A percentile compares a stretch with the other conserved stretches of the same genome.
Evolutionary conservation across 495 filamentous ascomycete species (phyloP).

Genomic region (Annulohypoxylon stygium): DNA sequence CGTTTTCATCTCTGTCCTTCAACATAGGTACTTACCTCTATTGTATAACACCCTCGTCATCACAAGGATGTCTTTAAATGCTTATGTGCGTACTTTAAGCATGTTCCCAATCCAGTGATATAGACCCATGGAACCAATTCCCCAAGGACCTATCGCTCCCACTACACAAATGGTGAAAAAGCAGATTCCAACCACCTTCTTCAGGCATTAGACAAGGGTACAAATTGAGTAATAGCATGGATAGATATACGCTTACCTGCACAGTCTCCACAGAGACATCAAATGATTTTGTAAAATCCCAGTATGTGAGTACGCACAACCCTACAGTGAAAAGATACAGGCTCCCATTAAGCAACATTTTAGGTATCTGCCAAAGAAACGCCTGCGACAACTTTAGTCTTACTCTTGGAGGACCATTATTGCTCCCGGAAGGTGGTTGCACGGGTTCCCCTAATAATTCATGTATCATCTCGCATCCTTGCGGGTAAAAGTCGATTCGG

Average conservation of each 20-base stretch:
- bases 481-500: not conserved
- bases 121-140: constrained; percentile 1
- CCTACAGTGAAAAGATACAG: not conserved
- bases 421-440: not conserved
- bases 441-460: not conserved
- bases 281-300: constrained; percentile 16
- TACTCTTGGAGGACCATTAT: not conserved
- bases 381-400: not conserved
- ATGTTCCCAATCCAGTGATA: constrained; percentile 19
- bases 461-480: not conserved
- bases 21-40: too few species aligned
- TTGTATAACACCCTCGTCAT: too few species aligned
- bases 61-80: too few species aligned
- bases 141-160: not conserved
- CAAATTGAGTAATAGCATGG: too few species aligned
- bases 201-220: not conserved
- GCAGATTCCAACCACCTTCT: not conserved
- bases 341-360: constrained; percentile 2
- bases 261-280: constrained; percentile 12
- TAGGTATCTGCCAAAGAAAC: not conserved
- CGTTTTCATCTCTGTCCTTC: too few species aligned
- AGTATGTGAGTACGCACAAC: not conserved
- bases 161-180: constrained; percentile 1
- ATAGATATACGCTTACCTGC: not conserved
- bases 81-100: not conserved